A percentile compares a stretch with the other conserved stretches of the same genome.
These are phyloP conservation scores for Hyphodiscus sp. DNA, from an alignment of 2,329 filamentous ascomycete genomes.

Conservation along the genomic window DNA sequence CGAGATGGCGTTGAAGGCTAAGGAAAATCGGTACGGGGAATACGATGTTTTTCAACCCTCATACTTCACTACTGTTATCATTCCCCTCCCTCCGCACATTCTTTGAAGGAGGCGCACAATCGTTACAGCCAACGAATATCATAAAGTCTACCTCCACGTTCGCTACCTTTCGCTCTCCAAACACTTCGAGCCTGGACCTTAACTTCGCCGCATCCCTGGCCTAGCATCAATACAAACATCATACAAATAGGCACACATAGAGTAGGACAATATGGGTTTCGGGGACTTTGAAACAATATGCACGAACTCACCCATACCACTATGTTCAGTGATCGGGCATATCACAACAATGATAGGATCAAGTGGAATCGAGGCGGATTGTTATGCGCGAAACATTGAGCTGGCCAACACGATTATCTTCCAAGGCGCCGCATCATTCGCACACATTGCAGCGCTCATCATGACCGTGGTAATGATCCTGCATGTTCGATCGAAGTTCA, in stretches of 20 bases:
- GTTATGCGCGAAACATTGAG: conserved; percentile 92
- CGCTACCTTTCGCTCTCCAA: conserved; percentile 10
- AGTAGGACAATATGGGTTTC: conserved; percentile 59
- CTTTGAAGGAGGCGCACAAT: conserved; percentile 14
- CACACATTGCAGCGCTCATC: conserved; percentile 81
- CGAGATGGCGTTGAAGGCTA: neutral
- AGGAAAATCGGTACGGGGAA: conserved; percentile 3
- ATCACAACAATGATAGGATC: conserved; percentile 60
- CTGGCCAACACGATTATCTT: conserved; percentile 98
- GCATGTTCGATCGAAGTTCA: conserved; percentile 95
- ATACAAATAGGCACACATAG: conserved; percentile 2
- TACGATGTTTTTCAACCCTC: conserved; percentile 14
- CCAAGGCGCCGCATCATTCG: conserved; percentile 81
- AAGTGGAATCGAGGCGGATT: conserved; percentile 78
- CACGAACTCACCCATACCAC: conserved; percentile 72
- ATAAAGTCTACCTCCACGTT: conserved; percentile 6
- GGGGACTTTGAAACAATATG: conserved; percentile 88
- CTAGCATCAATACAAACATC: conserved; percentile 13
- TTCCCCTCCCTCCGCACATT: conserved; percentile 6
- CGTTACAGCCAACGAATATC: conserved; percentile 13
- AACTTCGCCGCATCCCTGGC: neutral
- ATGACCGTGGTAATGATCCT: conserved; percentile 98
- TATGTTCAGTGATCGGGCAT: conserved; percentile 80
- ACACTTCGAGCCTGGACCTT: neutral
- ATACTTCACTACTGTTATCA: conserved; percentile 5